Evolutionary conservation across 2,329 filamentous ascomycete species (phyloP).

Genomic region (Colletotrichum sp.): DNA sequence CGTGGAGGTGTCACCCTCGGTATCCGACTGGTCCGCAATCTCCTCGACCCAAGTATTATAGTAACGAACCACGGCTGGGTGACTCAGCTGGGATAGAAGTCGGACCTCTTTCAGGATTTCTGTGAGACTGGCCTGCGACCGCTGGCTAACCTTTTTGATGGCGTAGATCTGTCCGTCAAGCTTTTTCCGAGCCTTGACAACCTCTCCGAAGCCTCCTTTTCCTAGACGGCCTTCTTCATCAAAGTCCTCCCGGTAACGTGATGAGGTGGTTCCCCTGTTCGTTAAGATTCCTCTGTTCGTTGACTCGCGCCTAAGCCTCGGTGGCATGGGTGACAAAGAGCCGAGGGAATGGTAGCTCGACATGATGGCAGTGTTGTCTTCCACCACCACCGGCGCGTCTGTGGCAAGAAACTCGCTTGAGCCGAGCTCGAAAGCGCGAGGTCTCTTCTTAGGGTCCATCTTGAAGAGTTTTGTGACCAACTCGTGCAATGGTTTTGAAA

Average conservation of each 20-base stretch:
- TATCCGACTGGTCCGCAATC: constrained; percentile 55
- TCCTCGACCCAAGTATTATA: constrained; percentile 96
- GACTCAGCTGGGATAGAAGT: constrained; percentile 88
- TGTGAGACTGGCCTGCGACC: constrained; percentile 77
- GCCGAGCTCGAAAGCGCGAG: constrained; percentile 77
- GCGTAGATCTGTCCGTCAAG: constrained; percentile 93
- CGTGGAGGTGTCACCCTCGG: constrained; percentile 62
- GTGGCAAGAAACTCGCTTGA: constrained; percentile 72
- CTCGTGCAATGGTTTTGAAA: constrained; percentile 80
- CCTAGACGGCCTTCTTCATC: constrained; percentile 88
- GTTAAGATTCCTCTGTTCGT: constrained; percentile 48
- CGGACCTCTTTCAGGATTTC: constrained; percentile 87
- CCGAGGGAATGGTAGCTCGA: constrained; percentile 47
- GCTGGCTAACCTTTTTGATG: constrained; percentile 93
- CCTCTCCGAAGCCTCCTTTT: constrained; percentile 94
- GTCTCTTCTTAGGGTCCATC: constrained; percentile 80
- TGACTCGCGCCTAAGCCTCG: constrained; percentile 67
- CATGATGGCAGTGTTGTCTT: constrained; percentile 45
- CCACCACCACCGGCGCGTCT: constrained; percentile 63
- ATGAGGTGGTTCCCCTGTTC: constrained; percentile 58
- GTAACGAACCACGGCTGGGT: constrained; percentile 86
- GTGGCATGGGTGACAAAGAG: constrained; percentile 48
- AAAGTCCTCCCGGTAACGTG: constrained; percentile 88
- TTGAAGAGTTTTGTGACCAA: constrained; percentile 86
- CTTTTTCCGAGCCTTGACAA: constrained; percentile 91